Base-by-base conservation (phyloP, 1,284 basidiomycete genomes). In the Sporisorium iseilematis-ciliati region DNA sequence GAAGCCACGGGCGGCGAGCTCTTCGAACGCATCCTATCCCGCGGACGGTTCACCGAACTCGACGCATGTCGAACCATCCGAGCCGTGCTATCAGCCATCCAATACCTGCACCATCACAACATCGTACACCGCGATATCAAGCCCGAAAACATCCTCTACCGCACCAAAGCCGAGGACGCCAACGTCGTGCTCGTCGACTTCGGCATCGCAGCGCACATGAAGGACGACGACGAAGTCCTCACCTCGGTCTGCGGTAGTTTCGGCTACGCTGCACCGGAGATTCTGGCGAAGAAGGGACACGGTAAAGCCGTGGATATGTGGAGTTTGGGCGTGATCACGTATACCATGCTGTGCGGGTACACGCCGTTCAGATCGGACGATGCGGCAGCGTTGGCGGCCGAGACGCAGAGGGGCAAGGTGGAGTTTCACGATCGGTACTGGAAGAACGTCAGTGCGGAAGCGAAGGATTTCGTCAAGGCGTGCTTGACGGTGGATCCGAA, bases 291-390 rank as follows among this genome's bases (percentile, higher is more conserved):
- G 78, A 86, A 89, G 42, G 93, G 93, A 0, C 95, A 99, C 82
- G 92, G 94, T 38, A 94, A 94, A 84, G 90, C 93, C 7, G 95
- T 97, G 11, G 96, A 98, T 85, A 87, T 96, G 43, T 98, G 96
- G 96, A 91, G 92, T 54, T 91, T 91, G 11, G 96, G 96, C 0
- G 90, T 98, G 72, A 97, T 99, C 79, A 93, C 94, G 14, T 99
- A 97, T 57, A 86, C 85, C 18, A 80, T 87, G 71, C 70, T 85
- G 10, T 85, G 81, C 50, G 83, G 83, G 16, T 84, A 85, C 65
- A 83, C 85, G 0, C 97, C 96, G 0, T 98, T 98, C 88, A 90
- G 94, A 40, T 91, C 92, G 0, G 92, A 93, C 46, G 92, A 95
- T 79, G 87, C 91, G 54, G 89, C 89, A 57, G 90, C 91, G 63